Base-by-base conservation (phyloP, 2,329 filamentous ascomycete genomes). In the Corynespora cassiicola region DNA sequence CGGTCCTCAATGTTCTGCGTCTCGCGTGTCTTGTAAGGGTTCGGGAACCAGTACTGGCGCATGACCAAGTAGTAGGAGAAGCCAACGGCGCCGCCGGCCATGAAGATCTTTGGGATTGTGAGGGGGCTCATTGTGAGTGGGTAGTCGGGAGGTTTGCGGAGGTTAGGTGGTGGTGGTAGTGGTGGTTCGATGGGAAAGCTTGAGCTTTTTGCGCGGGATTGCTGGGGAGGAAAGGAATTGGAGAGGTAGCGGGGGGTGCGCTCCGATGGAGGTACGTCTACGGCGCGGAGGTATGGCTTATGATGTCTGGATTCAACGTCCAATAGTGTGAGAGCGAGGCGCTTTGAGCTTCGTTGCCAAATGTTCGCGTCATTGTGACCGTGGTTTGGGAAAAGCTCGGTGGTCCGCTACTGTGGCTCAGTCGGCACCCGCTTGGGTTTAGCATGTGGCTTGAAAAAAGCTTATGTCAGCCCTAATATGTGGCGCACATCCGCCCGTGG, bases 31-130 rank as follows among this genome's bases (percentile, higher is more conserved):
- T 66, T 65, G 54, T 65, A 65, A 8, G 64, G 60, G 45, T 68
- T 64, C 36, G 62, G 61, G 56, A 63, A 66, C 65, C 63, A 66
- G 50, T 66, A 63, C 35, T 58, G 58, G 39, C 63, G 56, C 60
- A 66, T 66, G 44, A 58, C 55, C 34, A 66, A 50, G 51, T 66
- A 63, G 54, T 68, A 68, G 33, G 49, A 50, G 45, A 67, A 61
- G 41, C 65, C 63, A 11, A 62, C 55, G 34, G 55, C 57, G 18
- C 58, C 64, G 32, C 64, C 64, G 27, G 64, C 64, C 56, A 65
- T 60, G 49, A 67, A 65, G 37, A 67, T 59, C 45, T 67, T 67
- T 24, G 63, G 61, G 16, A 67, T 61, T 4, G 61, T 61, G 39
- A 63, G 56, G 35, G 50, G 56, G 27, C 57, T 56, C 60, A 63